Percentiles rank a stretch among this genome's conserved stretches.
Evolutionary conservation across 139 green algal genomes (phyloP).

Genomic region (Penium margaritaceum): DNA sequence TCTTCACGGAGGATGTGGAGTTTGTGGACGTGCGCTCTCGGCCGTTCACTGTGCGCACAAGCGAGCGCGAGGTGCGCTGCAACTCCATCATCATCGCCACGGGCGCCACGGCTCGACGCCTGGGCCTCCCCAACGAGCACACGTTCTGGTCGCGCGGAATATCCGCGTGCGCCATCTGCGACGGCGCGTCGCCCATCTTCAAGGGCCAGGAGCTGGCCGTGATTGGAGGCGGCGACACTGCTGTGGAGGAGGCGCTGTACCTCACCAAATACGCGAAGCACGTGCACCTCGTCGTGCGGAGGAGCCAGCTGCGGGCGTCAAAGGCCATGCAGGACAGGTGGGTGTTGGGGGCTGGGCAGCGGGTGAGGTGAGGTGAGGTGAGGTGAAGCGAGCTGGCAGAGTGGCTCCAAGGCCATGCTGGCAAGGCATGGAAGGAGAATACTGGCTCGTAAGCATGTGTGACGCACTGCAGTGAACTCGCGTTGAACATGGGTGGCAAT

Average conservation of each 20-base stretch:
- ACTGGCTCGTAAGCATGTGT: no score
- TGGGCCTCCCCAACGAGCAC: conserved; percentile 78
- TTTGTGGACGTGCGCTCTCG: conserved; percentile 68
- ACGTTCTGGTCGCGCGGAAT: conserved; percentile 89
- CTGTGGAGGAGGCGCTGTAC: conserved; percentile 89
- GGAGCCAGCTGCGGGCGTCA: conserved; percentile 67
- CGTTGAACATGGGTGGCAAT: no score
- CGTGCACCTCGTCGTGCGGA: conserved; percentile 88
- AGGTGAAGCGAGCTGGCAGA: not conserved
- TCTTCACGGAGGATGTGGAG: conserved; percentile 89
- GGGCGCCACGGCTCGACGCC: conserved; percentile 77
- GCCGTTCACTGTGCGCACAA: conserved; percentile 52
- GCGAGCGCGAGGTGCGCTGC: conserved; percentile 53
- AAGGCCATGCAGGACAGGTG: conserved; percentile 73
- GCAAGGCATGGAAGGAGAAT: not conserved
- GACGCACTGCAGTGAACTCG: no score
- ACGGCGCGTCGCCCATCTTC: conserved; percentile 65
- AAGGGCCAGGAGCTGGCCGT: conserved; percentile 74
- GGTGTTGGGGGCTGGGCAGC: conserved; percentile 1
- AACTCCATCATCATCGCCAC: conserved; percentile 90
- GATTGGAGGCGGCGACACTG: conserved; percentile 90
- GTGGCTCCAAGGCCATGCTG: no score
- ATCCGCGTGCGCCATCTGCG: conserved; percentile 92
- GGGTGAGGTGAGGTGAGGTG: no score
- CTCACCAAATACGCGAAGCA: conserved; percentile 91